A percentile compares a stretch with the other conserved stretches of the same genome.
phyloP scores from a whole-genome alignment of 345 rosid species.

The Schrenkiella parvula region DNA sequence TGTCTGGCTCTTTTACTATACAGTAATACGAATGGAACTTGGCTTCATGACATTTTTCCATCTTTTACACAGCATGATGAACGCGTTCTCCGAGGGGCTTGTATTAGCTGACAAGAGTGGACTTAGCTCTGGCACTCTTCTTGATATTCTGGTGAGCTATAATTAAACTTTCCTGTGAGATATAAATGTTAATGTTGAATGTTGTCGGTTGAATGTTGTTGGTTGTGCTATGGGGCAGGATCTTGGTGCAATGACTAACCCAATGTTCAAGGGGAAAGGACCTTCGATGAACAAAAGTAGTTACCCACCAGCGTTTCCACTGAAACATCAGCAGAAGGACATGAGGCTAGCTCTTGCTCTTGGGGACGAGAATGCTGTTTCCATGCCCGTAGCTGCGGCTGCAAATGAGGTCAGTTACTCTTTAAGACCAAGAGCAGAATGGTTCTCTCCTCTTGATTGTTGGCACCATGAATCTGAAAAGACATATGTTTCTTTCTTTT shows the following conservation, averaged over 20 bases:
- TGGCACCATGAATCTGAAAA: neutral
- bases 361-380: conserved; percentile 86
- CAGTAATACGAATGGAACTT: neutral
- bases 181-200: neutral
- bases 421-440: neutral
- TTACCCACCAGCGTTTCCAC: conserved; percentile 72
- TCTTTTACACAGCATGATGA: conserved; percentile 49
- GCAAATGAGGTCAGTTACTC: conserved; percentile 66
- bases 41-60: neutral
- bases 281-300: conserved; percentile 69
- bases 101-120: conserved; percentile 80
- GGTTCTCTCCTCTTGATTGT: neutral
- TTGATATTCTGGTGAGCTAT: conserved; percentile 67
- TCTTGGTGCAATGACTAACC: conserved; percentile 72
- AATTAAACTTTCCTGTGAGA: neutral
- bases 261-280: conserved; percentile 84
- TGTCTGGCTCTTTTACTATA: neutral
- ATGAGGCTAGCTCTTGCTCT: conserved; percentile 93
- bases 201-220: neutral
- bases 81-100: conserved; percentile 88
- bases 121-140: conserved; percentile 63
- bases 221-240: conserved; percentile 46
- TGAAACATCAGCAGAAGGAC: conserved; percentile 95
- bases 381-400: conserved; percentile 95
- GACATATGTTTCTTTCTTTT: neutral